Conservation (phyloP, 805 yeast genomes). For the Isabelozyma rhagii region DNA sequence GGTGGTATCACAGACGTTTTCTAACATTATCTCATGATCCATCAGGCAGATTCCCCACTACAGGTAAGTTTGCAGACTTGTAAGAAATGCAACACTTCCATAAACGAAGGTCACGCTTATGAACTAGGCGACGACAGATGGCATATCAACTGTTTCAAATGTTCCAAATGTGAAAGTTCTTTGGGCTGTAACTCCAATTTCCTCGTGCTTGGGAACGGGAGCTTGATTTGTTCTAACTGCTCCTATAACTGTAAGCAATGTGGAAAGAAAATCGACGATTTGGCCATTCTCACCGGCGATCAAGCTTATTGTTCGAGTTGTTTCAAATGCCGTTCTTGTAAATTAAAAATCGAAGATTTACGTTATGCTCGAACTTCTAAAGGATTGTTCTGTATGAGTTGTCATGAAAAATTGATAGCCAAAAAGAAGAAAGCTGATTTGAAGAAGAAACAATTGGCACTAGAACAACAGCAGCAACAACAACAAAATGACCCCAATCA, state of each 20-base stretch:
- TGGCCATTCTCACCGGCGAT: slow-evolving; percentile 92
- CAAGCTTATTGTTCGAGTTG: slow-evolving; percentile 91
- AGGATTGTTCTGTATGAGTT: slow-evolving; percentile 88
- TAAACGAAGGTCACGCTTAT: slow-evolving; percentile 90
- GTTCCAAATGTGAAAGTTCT: slow-evolving; percentile 76
- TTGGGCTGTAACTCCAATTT: slow-evolving; percentile 88
- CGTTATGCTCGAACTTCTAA: slow-evolving; percentile 90
- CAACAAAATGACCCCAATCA: neutral
- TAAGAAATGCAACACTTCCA: slow-evolving; percentile 43
- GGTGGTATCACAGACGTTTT: neutral
- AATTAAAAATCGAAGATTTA: slow-evolving; percentile 78
- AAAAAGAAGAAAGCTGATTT: slow-evolving; percentile 66
- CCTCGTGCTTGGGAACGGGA: slow-evolving; percentile 89
- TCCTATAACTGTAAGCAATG: slow-evolving; percentile 89
- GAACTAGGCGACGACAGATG: slow-evolving; percentile 93
- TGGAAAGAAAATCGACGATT: slow-evolving; percentile 81
- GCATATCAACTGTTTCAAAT: slow-evolving; percentile 91
- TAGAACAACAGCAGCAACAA: slow-evolving; percentile 5
- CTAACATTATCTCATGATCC: neutral
- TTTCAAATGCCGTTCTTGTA: slow-evolving; percentile 86
- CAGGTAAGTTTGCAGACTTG: slow-evolving; percentile 23
- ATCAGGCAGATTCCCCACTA: too few species aligned
- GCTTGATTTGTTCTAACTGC: slow-evolving; percentile 84
- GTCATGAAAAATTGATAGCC: slow-evolving; percentile 81
- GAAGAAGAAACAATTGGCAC: slow-evolving; percentile 32